A percentile compares a stretch with the other conserved stretches of the same genome.
phyloP scores from a whole-genome alignment of 176 grass and related monocot genomes.

The Oryza officinalis region DNA sequence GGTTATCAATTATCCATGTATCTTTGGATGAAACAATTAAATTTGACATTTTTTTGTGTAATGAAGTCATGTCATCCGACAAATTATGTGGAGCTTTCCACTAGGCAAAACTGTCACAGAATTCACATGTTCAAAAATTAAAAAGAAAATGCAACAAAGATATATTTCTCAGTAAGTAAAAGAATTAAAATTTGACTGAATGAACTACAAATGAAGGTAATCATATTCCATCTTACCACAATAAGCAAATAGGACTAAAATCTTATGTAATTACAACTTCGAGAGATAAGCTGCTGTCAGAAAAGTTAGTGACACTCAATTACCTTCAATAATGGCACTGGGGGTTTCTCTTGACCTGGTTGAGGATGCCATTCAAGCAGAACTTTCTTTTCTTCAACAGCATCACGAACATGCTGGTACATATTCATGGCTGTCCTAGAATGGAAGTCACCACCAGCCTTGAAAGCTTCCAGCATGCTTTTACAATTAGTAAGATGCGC shows the following conservation, averaged over 20 bases:
- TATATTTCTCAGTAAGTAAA: not conserved
- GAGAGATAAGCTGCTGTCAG: constrained; percentile 1
- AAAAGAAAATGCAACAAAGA: not conserved
- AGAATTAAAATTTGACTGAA: not conserved
- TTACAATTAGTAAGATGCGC: constrained; percentile 82
- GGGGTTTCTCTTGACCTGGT: constrained; percentile 73
- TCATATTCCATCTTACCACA: constrained; percentile 7
- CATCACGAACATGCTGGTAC: constrained; percentile 77
- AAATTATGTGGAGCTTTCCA: not conserved
- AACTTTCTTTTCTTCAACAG: constrained; percentile 73
- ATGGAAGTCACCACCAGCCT: constrained; percentile 88
- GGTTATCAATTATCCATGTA: not conserved
- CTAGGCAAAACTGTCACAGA: not conserved
- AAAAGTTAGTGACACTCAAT: not conserved
- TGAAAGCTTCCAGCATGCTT: constrained; percentile 92
- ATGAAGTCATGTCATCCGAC: not conserved
- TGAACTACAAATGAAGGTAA: constrained; percentile 11
- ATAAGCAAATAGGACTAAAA: not conserved
- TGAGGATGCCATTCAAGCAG: constrained; percentile 92
- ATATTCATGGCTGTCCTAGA: constrained; percentile 98
- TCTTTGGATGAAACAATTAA: not conserved
- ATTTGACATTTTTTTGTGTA: not conserved
- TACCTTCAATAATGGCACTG: constrained; percentile 86
- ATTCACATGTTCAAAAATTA: not conserved
- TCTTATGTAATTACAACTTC: constrained; percentile 21